Base-by-base conservation (phyloP, 176 grass and related monocot genomes). In the Eleusine coracana region DNA sequence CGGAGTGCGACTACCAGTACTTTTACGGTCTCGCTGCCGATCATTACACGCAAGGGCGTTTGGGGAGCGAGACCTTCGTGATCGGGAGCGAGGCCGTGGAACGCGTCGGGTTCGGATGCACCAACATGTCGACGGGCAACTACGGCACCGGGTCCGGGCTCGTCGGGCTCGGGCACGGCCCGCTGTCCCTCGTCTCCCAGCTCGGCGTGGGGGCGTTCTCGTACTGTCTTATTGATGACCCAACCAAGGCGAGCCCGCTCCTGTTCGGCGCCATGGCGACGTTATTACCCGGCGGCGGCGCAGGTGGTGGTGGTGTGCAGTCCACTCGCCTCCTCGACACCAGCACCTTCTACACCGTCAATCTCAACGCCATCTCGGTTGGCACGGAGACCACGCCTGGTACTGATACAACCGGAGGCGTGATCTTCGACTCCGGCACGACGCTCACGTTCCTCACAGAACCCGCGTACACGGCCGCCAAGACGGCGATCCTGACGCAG, bases 351-450 rank as follows among this genome's bases (percentile, higher is more conserved):
- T 45, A 45, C 44, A 45, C 44, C 44, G 44, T 45, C 44, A 9
- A 7, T 9, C 44, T 45, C 8, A 45, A 45, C 1, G 7, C 6
- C 5, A 45, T 45, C 10, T 45, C 44, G 7, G 44, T 45, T 10
- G 44, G 44, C 7, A 10, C 44, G 44, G 6, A 10, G 44, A 45
- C 44, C 1, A 8, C 44, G 7, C 44, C 44, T 46, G 41, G 41
- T 44, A 44, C 5, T 7, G 44, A 10, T 34, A 34, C 31, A 46
- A 46, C 10, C 9, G 2, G 8, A 2, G 44, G 44, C 44, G 44
- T 46, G 44, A 6, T 80, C 0, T 54, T 80, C 49, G 84, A 86
- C 41, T 74, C 84, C 31, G 68, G 84, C 55, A 81, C 84, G 23
- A 81, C 67, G 3, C 14, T 81, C 10, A 52, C 84, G 4, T 81